Conservation (phyloP, 1,284 basidiomycete genomes). For the Boletus smithii region DNA sequence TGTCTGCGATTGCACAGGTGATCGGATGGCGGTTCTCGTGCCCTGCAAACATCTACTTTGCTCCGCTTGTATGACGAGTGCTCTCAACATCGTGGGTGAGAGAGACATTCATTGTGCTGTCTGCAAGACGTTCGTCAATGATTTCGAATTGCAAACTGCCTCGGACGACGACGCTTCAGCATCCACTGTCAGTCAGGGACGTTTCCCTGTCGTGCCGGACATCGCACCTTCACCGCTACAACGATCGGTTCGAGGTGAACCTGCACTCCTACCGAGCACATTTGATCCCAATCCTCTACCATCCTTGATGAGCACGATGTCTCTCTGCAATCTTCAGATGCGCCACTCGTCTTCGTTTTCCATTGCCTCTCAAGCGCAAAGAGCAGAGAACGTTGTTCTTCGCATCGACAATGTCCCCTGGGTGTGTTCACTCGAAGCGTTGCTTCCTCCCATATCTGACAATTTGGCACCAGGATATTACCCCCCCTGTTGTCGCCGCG, state of each 20-base stretch:
- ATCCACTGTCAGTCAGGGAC: conserved; percentile 16
- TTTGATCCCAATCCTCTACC: conserved; percentile 25
- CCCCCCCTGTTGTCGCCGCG: conserved; percentile 60
- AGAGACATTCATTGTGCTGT: conserved; percentile 80
- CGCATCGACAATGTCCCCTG: conserved; percentile 83
- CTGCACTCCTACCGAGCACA: conserved; percentile 23
- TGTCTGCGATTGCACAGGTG: conserved; percentile 46
- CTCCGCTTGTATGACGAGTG: conserved; percentile 74
- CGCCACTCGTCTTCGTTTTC: conserved; percentile 14
- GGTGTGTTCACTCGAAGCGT: conserved; percentile 44
- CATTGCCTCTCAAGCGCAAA: conserved; percentile 12
- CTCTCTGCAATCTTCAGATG: conserved; percentile 14
- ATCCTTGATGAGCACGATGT: conserved; percentile 27
- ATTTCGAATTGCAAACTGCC: conserved; percentile 54
- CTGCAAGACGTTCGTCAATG: conserved; percentile 62
- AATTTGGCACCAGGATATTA: conserved; percentile 59
- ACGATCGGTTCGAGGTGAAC: conserved; percentile 18
- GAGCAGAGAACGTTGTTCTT: conserved; percentile 55
- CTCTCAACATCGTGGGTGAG: conserved; percentile 80
- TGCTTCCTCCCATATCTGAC: conserved; percentile 7
- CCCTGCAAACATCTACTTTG: conserved; percentile 74
- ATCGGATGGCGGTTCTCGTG: conserved; percentile 58
- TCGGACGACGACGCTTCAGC: conserved; percentile 21
- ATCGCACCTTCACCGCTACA: conserved; percentile 24
- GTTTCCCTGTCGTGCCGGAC: conserved; percentile 11